Evolutionary conservation across 177 flowering plant genomes (phyloP).

Genomic region (Vitis hybrid): DNA sequence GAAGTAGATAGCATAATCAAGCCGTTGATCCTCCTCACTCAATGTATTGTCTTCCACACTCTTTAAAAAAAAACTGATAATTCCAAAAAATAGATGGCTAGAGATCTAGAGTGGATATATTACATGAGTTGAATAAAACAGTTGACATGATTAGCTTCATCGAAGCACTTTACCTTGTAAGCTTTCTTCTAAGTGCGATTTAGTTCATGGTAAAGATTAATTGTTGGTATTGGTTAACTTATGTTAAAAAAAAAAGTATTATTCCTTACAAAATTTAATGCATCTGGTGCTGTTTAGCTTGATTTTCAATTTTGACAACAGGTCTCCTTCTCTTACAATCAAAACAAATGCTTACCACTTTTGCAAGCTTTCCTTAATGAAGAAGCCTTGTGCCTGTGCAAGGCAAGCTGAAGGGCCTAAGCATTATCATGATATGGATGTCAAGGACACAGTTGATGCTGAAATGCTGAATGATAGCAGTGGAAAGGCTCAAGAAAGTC

Average conservation of each 20-base stretch:
- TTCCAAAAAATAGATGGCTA: not conserved
- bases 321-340: slow-evolving; percentile 57
- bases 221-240: no score
- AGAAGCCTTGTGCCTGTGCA: slow-evolving; percentile 34
- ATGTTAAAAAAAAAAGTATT: not conserved
- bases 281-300: not conserved
- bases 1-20: no score
- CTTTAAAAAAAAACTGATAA: not conserved
- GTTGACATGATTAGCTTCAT: not conserved
- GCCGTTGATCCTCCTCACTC: not conserved
- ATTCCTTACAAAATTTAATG: not conserved
- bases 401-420: slow-evolving; percentile 22
- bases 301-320: slow-evolving; percentile 21
- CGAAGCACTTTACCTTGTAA: not conserved
- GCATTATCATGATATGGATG: slow-evolving; percentile 19
- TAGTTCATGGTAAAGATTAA: not conserved
- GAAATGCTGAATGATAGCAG: slow-evolving; percentile 14
- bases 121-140: not conserved
- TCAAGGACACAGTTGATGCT: slow-evolving; percentile 13
- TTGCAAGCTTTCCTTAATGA: slow-evolving; percentile 84
- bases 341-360: slow-evolving; percentile 81
- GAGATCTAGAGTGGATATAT: not conserved
- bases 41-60: not conserved
- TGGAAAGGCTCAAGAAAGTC: slow-evolving; percentile 20
- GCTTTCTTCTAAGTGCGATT: not conserved